These are phyloP conservation scores for Hippophae rhamnoides DNA, from an alignment of 306 rosid species.

Conservation along the genomic window DNA sequence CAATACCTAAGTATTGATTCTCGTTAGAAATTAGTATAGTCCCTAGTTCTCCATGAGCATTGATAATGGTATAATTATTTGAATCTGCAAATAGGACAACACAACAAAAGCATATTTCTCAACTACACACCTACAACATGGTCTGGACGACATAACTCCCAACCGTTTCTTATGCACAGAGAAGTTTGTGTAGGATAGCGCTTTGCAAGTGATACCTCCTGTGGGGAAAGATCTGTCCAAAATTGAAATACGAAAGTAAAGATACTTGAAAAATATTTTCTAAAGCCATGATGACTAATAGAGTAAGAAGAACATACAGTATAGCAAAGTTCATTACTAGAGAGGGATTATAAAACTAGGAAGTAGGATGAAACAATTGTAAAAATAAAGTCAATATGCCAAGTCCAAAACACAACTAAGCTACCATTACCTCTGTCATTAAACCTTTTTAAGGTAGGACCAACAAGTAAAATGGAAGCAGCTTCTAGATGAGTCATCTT, in stretches of 20 bases:
- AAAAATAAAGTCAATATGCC: constrained; percentile 10
- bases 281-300: background rate
- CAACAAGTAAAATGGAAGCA: constrained; percentile 88
- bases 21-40: too few species aligned
- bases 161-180: constrained; percentile 83
- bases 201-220: constrained; percentile 63
- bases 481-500: constrained; percentile 93
- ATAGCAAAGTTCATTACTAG: background rate
- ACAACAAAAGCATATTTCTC: background rate
- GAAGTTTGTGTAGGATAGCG: constrained; percentile 84
- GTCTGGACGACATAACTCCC: constrained; percentile 86
- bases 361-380: background rate
- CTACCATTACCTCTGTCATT: constrained; percentile 77
- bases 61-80: background rate
- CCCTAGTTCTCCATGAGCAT: background rate
- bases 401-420: constrained; percentile 13
- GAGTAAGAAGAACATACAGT: background rate
- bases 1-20: too few species aligned
- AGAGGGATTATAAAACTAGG: background rate
- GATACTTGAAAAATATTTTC: background rate
- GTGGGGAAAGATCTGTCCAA: constrained; percentile 68
- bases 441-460: constrained; percentile 85
- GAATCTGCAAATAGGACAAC: constrained; percentile 5
- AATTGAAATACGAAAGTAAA: constrained; percentile 9
- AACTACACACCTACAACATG: constrained; percentile 46